Conservation (phyloP, 2,329 filamentous ascomycete genomes). For the Monosporascus cannonballus region DNA sequence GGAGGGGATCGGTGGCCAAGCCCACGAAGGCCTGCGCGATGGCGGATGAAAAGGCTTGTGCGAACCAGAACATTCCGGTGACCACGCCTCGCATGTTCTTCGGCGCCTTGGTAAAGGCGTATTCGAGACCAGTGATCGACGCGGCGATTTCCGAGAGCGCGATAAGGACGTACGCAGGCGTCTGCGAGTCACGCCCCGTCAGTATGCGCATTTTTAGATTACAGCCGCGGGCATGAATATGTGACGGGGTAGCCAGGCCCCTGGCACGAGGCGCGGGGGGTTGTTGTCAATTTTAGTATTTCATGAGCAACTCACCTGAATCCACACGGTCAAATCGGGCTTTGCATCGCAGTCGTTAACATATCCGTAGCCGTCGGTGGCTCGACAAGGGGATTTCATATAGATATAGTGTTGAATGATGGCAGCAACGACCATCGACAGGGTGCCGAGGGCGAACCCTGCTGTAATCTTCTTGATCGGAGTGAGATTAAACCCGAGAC, state of each 20-base stretch:
- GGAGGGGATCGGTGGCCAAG: conserved; percentile 54
- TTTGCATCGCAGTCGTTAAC: conserved; percentile 27
- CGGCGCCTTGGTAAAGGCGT: conserved; percentile 71
- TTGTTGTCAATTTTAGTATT: not conserved
- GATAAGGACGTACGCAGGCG: conserved; percentile 42
- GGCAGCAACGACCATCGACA: conserved; percentile 54
- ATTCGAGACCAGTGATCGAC: conserved; percentile 58
- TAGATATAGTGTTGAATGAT: conserved; percentile 61
- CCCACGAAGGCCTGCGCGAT: conserved; percentile 59
- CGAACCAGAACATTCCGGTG: conserved; percentile 62
- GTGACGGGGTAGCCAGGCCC: too few species aligned
- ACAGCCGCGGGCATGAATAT: too few species aligned
- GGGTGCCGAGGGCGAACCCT: conserved; percentile 60
- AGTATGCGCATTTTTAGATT: not conserved
- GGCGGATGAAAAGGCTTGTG: conserved; percentile 61
- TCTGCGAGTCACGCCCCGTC: conserved; percentile 22
- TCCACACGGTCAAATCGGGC: conserved; percentile 54
- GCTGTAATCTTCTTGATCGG: conserved; percentile 70
- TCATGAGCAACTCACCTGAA: conserved; percentile 18
- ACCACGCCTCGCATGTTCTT: conserved; percentile 72
- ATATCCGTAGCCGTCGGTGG: conserved; percentile 46
- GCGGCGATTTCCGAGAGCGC: conserved; percentile 44
- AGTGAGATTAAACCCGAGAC: conserved; percentile 58
- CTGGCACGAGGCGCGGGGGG: too few species aligned
- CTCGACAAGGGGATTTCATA: conserved; percentile 53